Conservation (phyloP, 2,329 filamentous ascomycete genomes). For the Diaporthe caulivora region DNA sequence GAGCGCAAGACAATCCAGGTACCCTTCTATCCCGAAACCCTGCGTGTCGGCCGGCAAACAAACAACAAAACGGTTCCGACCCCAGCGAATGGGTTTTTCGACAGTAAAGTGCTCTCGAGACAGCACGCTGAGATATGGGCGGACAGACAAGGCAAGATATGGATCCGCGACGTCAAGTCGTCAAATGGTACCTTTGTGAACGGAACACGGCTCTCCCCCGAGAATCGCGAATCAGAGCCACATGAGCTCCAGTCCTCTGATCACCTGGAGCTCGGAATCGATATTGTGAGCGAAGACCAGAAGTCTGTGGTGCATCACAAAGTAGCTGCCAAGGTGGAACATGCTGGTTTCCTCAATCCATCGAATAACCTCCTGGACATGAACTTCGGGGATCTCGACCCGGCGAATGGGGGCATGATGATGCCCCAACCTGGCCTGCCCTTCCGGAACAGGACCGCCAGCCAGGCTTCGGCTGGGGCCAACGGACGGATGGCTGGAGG, state of each 20-base stretch:
- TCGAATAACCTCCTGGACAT: conserved; percentile 85
- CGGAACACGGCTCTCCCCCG: conserved; percentile 86
- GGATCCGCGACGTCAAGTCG: conserved; percentile 97
- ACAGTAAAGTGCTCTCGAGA: conserved; percentile 96
- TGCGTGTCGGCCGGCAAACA: conserved; percentile 95
- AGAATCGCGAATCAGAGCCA: conserved; percentile 96
- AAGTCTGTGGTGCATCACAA: conserved; percentile 99
- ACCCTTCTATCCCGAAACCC: conserved; percentile 91
- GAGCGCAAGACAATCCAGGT: conserved; percentile 97
- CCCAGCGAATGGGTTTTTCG: conserved; percentile 92
- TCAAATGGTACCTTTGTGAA: conserved; percentile 99
- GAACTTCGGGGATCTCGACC: conserved; percentile 92
- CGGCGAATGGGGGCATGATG: conserved; percentile 80
- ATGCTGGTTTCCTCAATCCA: conserved; percentile 85
- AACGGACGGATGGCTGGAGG: conserved; percentile 71
- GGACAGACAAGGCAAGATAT: conserved; percentile 86
- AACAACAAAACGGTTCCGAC: conserved; percentile 97
- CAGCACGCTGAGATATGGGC: conserved; percentile 98
- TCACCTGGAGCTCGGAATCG: conserved; percentile 93
- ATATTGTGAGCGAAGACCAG: conserved; percentile 98
- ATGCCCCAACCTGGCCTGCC: conserved; percentile 76
- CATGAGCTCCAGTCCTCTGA: conserved; percentile 93
- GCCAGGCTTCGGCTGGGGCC: conserved; percentile 72
- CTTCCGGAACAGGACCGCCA: conserved; percentile 77
- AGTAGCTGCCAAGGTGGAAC: conserved; percentile 95